A percentile compares a stretch with the other conserved stretches of the same genome.
Conservation (phyloP, 2,329 filamentous ascomycete species). For the Stagonosporopsis vannaccii region DNA sequence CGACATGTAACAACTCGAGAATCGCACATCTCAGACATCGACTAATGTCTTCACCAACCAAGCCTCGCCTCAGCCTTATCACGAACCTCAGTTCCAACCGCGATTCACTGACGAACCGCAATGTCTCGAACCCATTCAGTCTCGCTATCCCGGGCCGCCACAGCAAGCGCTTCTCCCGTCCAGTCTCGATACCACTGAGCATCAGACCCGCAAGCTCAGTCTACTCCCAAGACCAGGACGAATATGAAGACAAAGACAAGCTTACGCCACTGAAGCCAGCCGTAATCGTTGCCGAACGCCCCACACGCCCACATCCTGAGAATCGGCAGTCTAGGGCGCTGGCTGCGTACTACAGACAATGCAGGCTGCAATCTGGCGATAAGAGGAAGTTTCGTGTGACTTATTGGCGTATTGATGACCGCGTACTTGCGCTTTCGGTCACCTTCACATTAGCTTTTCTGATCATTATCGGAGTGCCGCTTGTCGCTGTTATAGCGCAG, state of each 20-base stretch:
- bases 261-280: slow-evolving; percentile 13
- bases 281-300: slow-evolving; percentile 13
- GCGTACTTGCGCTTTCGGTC: slow-evolving; percentile 25
- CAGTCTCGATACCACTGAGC: slow-evolving; percentile 5
- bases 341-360: slow-evolving; percentile 13
- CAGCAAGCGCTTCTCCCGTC: slow-evolving; percentile 8
- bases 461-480: slow-evolving; percentile 28
- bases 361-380: slow-evolving; percentile 1
- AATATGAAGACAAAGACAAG: slow-evolving; percentile 10
- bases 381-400: slow-evolving; percentile 10
- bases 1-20: background rate
- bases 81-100: slow-evolving; percentile 10
- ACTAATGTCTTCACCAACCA: slow-evolving; percentile 15
- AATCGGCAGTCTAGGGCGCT: slow-evolving; percentile 7
- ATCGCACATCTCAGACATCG: background rate
- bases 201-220: slow-evolving; percentile 9
- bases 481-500: slow-evolving; percentile 31
- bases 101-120: slow-evolving; percentile 10
- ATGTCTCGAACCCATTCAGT: slow-evolving; percentile 26
- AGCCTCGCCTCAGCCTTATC: slow-evolving; percentile 7
- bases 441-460: slow-evolving; percentile 32
- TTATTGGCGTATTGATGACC: slow-evolving; percentile 22
- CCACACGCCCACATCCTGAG: slow-evolving; percentile 7
- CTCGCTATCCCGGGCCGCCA: slow-evolving; percentile 23
- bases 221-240: slow-evolving; percentile 11